A percentile compares a stretch with the other conserved stretches of the same genome.
Conservation (phyloP, 768 basidiomycete genomes). For the Russula earlei region DNA sequence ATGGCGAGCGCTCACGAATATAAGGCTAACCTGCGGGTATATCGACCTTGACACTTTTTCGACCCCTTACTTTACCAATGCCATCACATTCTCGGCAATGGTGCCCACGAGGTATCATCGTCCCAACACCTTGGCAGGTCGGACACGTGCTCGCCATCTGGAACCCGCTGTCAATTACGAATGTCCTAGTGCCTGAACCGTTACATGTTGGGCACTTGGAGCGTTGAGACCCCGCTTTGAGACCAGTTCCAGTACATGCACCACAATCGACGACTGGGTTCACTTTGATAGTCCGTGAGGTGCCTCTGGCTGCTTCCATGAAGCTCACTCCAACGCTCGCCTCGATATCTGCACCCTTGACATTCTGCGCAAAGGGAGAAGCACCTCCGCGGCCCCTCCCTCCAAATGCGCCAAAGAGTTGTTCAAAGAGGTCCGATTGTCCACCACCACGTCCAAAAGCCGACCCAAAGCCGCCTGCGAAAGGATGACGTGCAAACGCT, state of each 20-base stretch:
- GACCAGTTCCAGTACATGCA: constrained; percentile 76
- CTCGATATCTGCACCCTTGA: constrained; percentile 77
- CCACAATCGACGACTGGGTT: constrained; percentile 76
- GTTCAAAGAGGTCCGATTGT: constrained; percentile 66
- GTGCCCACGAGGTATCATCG: constrained; percentile 64
- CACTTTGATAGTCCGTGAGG: constrained; percentile 62
- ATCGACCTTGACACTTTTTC: constrained; percentile 68
- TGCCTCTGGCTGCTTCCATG: constrained; percentile 92
- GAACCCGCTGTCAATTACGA: constrained; percentile 88
- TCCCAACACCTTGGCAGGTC: constrained; percentile 73
- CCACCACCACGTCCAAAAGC: constrained; percentile 43
- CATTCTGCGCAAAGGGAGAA: constrained; percentile 34
- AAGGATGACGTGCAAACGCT: constrained; percentile 41
- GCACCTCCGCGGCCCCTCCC: constrained; percentile 35
- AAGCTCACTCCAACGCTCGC: constrained; percentile 67
- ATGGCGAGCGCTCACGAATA: neutral
- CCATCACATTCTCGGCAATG: constrained; percentile 79
- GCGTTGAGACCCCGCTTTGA: constrained; percentile 80
- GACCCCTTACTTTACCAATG: constrained; percentile 76
- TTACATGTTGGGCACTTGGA: constrained; percentile 70
- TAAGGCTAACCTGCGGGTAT: constrained; percentile 69
- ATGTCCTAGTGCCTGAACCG: constrained; percentile 82
- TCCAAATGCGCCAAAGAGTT: constrained; percentile 69
- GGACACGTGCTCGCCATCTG: constrained; percentile 92
- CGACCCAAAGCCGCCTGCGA: constrained; percentile 37